Evolutionary conservation across 2,329 filamentous ascomycete genomes (phyloP).

Genomic region (Chalara sp.): DNA sequence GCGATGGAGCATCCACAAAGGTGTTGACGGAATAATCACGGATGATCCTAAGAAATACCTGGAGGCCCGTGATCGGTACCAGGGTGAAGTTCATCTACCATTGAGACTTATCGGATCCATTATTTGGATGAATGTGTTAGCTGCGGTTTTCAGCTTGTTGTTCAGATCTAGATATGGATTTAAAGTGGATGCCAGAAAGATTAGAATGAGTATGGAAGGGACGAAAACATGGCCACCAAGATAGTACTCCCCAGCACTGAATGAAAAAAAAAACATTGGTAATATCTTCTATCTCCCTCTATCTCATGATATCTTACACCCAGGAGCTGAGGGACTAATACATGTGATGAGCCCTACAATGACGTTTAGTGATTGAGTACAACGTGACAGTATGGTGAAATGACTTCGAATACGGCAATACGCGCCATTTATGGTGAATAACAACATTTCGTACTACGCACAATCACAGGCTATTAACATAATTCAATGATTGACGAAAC

Average conservation of each 20-base stretch:
- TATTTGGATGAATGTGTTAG: constrained; percentile 15
- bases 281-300: not conserved
- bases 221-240: not conserved
- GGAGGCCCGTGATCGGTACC: constrained; percentile 43
- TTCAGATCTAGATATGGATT: constrained; percentile 17
- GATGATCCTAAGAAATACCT: constrained; percentile 69
- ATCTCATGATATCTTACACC: too few relatives aligned
- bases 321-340: too few relatives aligned
- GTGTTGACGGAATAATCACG: constrained; percentile 76
- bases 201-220: constrained; percentile 5
- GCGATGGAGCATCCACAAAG: constrained; percentile 66
- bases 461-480: too few relatives aligned
- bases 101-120: constrained; percentile 10
- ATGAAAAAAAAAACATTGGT: not conserved
- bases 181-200: constrained; percentile 8
- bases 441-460: too few relatives aligned
- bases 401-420: too few relatives aligned
- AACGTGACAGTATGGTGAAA: too few relatives aligned
- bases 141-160: constrained; percentile 12
- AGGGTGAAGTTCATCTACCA: constrained; percentile 15
- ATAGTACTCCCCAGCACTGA: not conserved
- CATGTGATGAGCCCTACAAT: too few relatives aligned
- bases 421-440: too few relatives aligned
- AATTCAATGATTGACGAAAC: too few relatives aligned
- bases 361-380: too few relatives aligned